Conservation (phyloP, 306 rosid species). For the Glycine soja region DNA sequence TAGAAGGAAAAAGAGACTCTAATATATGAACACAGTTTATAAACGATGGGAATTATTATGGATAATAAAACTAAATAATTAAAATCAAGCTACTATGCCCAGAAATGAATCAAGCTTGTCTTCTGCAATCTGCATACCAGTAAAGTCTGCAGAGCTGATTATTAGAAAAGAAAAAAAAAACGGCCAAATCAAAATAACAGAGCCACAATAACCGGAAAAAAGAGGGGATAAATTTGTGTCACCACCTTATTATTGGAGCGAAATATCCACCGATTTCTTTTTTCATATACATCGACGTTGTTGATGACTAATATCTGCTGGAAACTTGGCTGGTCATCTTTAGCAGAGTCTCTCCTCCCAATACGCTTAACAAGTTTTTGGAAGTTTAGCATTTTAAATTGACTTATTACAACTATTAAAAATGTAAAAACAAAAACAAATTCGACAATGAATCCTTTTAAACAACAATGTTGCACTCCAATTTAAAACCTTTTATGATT, state of each 20-base stretch:
- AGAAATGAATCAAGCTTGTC: slow-evolving; percentile 6
- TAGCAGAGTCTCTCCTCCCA: no score
- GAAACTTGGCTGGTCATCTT: no score
- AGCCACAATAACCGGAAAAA: no score
- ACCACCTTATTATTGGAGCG: no score
- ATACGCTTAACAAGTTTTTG: no score
- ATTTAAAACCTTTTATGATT: neutral
- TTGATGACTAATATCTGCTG: no score
- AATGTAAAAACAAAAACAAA: neutral
- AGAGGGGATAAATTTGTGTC: no score
- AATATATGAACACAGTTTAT: neutral
- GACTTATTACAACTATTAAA: neutral
- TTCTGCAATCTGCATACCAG: slow-evolving; percentile 2
- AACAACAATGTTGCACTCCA: neutral
- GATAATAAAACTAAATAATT: neutral
- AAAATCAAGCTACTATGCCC: neutral
- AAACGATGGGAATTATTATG: neutral
- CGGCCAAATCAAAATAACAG: neutral
- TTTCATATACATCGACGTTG: no score
- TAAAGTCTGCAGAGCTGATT: slow-evolving; percentile 10
- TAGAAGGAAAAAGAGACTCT: no score
- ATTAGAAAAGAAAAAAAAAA: neutral
- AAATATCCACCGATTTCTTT: no score
- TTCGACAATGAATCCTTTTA: neutral
- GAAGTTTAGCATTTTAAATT: neutral